Evolutionary conservation across 768 basidiomycete species (phyloP).

Genomic region (Clavaria fumosa): DNA sequence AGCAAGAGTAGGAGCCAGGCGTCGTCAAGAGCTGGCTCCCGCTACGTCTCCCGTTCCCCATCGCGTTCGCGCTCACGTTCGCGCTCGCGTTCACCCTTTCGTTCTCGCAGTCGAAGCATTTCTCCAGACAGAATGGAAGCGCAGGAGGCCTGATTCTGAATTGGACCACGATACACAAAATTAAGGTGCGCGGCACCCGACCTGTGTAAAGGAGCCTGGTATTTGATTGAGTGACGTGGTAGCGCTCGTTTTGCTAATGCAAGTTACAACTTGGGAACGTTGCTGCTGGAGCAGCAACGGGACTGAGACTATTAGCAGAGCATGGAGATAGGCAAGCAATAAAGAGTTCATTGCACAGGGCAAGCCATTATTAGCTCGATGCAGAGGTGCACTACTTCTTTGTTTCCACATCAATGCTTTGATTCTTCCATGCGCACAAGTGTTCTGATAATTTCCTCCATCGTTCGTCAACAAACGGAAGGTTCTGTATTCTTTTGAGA

Average conservation of each 20-base stretch:
- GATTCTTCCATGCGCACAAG: conserved; percentile 39
- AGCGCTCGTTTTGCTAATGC: too few relatives aligned
- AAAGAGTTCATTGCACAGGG: too few relatives aligned
- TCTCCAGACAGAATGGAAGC: conserved; percentile 41
- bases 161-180: conserved; percentile 4
- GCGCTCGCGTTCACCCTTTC: conserved; percentile 22
- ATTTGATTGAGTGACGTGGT: too few relatives aligned
- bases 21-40: conserved; percentile 31
- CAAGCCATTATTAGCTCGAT: too few relatives aligned
- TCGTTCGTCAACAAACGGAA: conserved; percentile 53
- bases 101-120: conserved; percentile 44
- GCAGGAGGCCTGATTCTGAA: conserved; percentile 11
- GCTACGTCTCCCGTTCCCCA: conserved; percentile 53
- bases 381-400: conserved; percentile 18
- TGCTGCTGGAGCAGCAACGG: too few relatives aligned
- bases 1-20: conserved; percentile 19
- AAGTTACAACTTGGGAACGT: too few relatives aligned
- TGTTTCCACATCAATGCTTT: conserved; percentile 25
- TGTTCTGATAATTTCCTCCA: conserved; percentile 53
- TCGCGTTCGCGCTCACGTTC: conserved; percentile 27
- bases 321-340: too few relatives aligned
- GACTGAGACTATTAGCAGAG: too few relatives aligned
- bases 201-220: too few relatives aligned
- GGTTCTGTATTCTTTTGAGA: conserved; percentile 29
- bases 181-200: too few relatives aligned